Percentiles rank a stretch among this genome's conserved stretches.
These are phyloP conservation scores for Trichosanthes cucumerina DNA, from an alignment of 306 rosid species.

Conservation along the genomic window DNA sequence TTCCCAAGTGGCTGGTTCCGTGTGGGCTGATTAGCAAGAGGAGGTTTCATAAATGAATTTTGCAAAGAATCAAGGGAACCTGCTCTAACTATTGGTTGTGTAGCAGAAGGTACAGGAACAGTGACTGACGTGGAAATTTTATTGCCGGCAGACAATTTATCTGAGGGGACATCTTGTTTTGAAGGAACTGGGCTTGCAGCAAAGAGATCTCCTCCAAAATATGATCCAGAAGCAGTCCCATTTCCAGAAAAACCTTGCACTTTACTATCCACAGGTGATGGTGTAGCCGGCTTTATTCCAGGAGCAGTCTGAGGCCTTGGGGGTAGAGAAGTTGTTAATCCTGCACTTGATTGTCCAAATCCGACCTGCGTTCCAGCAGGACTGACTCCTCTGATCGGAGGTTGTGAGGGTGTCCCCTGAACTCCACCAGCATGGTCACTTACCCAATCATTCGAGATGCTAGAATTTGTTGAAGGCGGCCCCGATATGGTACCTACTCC, in stretches of 20 bases:
- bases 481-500: conserved; percentile 28
- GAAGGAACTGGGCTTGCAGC: conserved; percentile 49
- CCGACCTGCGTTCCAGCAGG: conserved; percentile 36
- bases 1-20: conserved; percentile 33
- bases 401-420: conserved; percentile 31
- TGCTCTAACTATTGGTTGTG: conserved; percentile 39
- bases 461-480: conserved; percentile 21
- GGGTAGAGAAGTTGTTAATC: conserved; percentile 34
- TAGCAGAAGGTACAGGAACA: conserved; percentile 42
- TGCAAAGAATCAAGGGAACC: conserved; percentile 32
- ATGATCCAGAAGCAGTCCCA: conserved; percentile 49
- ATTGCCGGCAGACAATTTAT: conserved; percentile 31
- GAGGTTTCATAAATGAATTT: conserved; percentile 37
- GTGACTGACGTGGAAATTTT: conserved; percentile 31
- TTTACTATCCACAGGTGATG: conserved; percentile 37
- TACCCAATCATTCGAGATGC: conserved; percentile 35
- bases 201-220: conserved; percentile 67
- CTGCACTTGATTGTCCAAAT: conserved; percentile 42
- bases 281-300: conserved; percentile 35
- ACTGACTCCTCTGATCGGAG: conserved; percentile 33
- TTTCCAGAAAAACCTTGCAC: conserved; percentile 35
- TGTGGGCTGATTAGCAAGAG: conserved; percentile 41
- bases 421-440: conserved; percentile 36
- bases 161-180: conserved; percentile 40
- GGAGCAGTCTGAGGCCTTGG: conserved; percentile 42